phyloP scores from a whole-genome alignment of 352 stramenopile species.

The Phytophthora vignae region DNA sequence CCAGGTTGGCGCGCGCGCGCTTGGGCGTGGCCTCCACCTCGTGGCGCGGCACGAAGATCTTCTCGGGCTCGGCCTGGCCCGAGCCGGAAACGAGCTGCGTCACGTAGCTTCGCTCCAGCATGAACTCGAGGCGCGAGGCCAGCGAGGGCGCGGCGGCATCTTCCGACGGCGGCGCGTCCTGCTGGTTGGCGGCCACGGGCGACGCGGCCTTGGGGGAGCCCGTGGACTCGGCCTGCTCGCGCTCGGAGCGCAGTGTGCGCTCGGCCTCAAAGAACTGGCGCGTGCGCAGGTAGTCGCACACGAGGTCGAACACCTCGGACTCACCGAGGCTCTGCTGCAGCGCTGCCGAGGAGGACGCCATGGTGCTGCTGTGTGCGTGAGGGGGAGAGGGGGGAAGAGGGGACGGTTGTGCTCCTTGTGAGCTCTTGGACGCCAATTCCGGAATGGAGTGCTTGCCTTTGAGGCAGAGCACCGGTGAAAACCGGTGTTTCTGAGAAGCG shows the following conservation, averaged over 20 bases:
- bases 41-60: conserved; percentile 81
- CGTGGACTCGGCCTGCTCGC: conserved; percentile 48
- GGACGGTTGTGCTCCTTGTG: conserved; percentile 23
- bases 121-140: conserved; percentile 74
- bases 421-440: conserved; percentile 41
- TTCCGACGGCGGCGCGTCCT: conserved; percentile 20
- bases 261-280: conserved; percentile 89
- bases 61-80: conserved; percentile 64
- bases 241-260: conserved; percentile 74
- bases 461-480: conserved; percentile 1
- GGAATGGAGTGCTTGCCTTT: conserved; percentile 22
- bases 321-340: conserved; percentile 85
- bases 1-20: conserved; percentile 68
- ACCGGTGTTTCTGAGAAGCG: conserved; percentile 20
- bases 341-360: conserved; percentile 67
- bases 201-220: conserved; percentile 27
- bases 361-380: conserved; percentile 11
- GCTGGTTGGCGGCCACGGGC: conserved; percentile 50
- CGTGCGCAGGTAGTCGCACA: conserved; percentile 89
- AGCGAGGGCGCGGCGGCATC: conserved; percentile 39
- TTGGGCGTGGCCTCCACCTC: conserved; percentile 60
- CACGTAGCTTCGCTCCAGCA: conserved; percentile 88
- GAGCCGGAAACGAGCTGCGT: conserved; percentile 82
- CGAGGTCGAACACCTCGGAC: conserved; percentile 88
- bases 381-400: background rate